Percentiles rank a stretch among this genome's conserved stretches.
phyloP scores from a whole-genome alignment of 2,329 filamentous ascomycete species.

The Xylariaceae sp. region DNA sequence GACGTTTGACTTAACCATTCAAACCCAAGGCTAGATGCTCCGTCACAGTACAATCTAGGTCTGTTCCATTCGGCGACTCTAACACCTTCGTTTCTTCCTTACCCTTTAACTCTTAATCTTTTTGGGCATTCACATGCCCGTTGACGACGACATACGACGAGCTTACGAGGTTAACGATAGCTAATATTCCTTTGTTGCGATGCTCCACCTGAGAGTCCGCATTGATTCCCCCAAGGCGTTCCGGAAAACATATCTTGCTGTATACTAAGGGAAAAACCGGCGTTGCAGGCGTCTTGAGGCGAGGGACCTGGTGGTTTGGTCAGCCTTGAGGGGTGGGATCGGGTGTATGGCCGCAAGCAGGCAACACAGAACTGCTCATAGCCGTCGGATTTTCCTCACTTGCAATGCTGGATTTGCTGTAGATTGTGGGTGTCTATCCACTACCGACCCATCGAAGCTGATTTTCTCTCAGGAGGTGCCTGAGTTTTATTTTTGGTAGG shows the following conservation, averaged over 20 bases:
- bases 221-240: slow-evolving; percentile 24
- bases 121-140: slow-evolving; percentile 23
- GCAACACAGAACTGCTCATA: slow-evolving; percentile 16
- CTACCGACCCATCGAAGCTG: no score
- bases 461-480: no score
- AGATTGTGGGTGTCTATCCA: slow-evolving; percentile 19
- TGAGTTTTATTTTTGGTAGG: background rate
- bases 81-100: no score
- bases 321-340: slow-evolving; percentile 20
- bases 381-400: slow-evolving; percentile 16
- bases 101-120: slow-evolving; percentile 15
- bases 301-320: slow-evolving; percentile 4
- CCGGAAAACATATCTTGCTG: slow-evolving; percentile 19
- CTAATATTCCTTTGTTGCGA: slow-evolving; percentile 18
- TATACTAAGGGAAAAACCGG: slow-evolving; percentile 14
- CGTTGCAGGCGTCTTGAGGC: slow-evolving; percentile 20
- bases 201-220: slow-evolving; percentile 13
- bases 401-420: slow-evolving; percentile 13
- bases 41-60: background rate
- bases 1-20: slow-evolving; percentile 27
- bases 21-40: slow-evolving; percentile 18
- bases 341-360: slow-evolving; percentile 24
- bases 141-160: slow-evolving; percentile 31
- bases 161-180: slow-evolving; percentile 26
- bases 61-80: background rate